Evolutionary conservation across 2,329 filamentous ascomycete genomes (phyloP), one percentile per base, ranked within the genome.

Genomic region (Microcyclospora tardicrescens): DNA sequence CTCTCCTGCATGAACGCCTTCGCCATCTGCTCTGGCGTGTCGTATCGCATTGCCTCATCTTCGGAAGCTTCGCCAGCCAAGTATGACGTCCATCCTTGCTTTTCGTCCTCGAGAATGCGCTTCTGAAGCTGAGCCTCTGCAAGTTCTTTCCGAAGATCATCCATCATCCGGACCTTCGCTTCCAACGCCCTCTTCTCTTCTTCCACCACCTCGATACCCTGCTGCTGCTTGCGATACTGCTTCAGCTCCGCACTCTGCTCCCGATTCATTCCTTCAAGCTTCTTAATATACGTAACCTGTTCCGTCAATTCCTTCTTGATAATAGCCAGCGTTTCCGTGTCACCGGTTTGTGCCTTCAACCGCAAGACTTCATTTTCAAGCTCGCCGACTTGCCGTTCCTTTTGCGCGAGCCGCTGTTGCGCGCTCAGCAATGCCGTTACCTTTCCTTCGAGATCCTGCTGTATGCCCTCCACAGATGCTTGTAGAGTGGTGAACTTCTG

Each of bases 191-290:
- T 72, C 67, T 96, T 96, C 65, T 98, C 86, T 59, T 98, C 91
- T 57, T 98, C 86, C 0, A 96, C 82, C 2, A 98, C 75, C 54
- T 94, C 84, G 1, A 94, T 79, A n/a, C 83, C 84, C 61, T 84
- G 89, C 58, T 86, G 79, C 3, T 81, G 65, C 48, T 86, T 82
- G 11, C 86, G 79, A 29, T 93, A 71, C 49, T 86, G 81, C 50
- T 82, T 84, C 28, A 98, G 64, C 57, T 98, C 89, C 0, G 71
- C 62, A 11, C 76, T 67, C 54, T 94, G 84, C 36, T 93, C 84
- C 16, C 84, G 72, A 45, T 85, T 94, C 28, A 76, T 75, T 1
- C 75, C 71, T 58, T 98, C 91, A 2, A 98, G 68, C 24, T 75
- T 79, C 42, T 84, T 79, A 47, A 95, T 93, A 54, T 96, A 86